phyloP scores from a whole-genome alignment of 176 grass and related monocot genomes.

The Cenchrus americanus region DNA sequence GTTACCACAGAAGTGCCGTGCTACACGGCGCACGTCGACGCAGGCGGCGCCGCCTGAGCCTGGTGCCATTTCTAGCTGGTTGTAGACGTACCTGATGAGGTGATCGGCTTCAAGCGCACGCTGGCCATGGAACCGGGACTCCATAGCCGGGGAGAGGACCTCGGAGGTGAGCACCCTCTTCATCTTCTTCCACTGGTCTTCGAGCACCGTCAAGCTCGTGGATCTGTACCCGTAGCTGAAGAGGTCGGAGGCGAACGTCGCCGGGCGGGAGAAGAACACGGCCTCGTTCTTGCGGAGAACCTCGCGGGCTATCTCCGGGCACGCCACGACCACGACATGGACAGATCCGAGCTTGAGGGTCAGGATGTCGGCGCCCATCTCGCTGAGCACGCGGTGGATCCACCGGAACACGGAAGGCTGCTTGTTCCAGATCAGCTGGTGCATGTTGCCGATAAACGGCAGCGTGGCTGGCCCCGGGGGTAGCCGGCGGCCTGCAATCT shows the following conservation, averaged over 20 bases:
- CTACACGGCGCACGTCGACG: conserved; percentile 21
- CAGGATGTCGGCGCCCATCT: conserved; percentile 34
- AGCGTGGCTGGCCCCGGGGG: conserved; percentile 35
- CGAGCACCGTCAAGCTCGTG: background rate
- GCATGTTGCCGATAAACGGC: conserved; percentile 45
- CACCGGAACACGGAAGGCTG: conserved; percentile 30
- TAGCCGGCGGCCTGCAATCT: background rate
- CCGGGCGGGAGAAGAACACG: conserved; percentile 29
- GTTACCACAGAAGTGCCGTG: conserved; percentile 46
- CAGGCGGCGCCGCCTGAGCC: too few species aligned
- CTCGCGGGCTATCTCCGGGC: conserved; percentile 40
- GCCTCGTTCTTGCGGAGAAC: conserved; percentile 47
- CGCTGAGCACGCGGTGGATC: conserved; percentile 16
- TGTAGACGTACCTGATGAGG: conserved; percentile 12
- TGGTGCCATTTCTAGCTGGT: background rate
- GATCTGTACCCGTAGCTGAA: conserved; percentile 12
- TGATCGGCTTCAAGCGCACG: conserved; percentile 36
- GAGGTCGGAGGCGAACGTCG: conserved; percentile 15
- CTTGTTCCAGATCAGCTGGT: conserved; percentile 28
- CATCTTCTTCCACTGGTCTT: conserved; percentile 58
- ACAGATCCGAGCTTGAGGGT: conserved; percentile 35
- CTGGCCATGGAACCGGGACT: background rate
- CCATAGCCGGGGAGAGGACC: background rate
- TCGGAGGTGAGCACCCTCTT: conserved; percentile 26
- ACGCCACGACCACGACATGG: conserved; percentile 38